A percentile compares a stretch with the other conserved stretches of the same genome.
Conservation (phyloP, 2,329 filamentous ascomycete genomes). For the Purpureocillium lavendulum region DNA sequence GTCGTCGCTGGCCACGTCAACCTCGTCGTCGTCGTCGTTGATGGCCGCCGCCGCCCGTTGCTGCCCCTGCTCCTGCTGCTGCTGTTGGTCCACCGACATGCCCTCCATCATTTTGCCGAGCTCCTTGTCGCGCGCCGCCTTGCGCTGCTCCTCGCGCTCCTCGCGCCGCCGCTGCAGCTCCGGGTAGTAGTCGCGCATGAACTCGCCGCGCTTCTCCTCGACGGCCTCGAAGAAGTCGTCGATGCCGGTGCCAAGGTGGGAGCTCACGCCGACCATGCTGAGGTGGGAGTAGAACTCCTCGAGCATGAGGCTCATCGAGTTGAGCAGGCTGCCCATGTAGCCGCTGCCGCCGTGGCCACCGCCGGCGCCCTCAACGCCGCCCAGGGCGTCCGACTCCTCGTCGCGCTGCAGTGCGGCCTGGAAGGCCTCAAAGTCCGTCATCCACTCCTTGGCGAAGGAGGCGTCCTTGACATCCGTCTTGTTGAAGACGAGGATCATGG, state of each 20-base stretch:
- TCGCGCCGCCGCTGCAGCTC: conserved; percentile 74
- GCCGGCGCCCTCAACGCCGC: conserved; percentile 59
- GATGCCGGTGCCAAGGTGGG: conserved; percentile 84
- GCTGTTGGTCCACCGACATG: conserved; percentile 48
- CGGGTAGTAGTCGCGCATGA: conserved; percentile 82
- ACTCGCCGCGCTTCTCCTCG: conserved; percentile 78
- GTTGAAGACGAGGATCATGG: conserved; percentile 99
- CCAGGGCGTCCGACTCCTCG: conserved; percentile 69
- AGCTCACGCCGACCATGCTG: conserved; percentile 85
- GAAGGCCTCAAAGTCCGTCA: conserved; percentile 97
- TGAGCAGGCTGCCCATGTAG: conserved; percentile 92
- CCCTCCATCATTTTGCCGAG: conserved; percentile 91
- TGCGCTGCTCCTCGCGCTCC: conserved; percentile 69
- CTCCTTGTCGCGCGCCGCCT: conserved; percentile 66
- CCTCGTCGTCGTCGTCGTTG: conserved; percentile 36
- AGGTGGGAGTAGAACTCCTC: conserved; percentile 97
- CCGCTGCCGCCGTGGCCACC: conserved; percentile 67
- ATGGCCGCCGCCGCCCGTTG: conserved; percentile 35
- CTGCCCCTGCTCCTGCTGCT: conserved; percentile 14
- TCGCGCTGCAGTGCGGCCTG: conserved; percentile 76
- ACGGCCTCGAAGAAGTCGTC: conserved; percentile 93
- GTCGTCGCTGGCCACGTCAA: conserved; percentile 50
- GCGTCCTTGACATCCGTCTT: conserved; percentile 95
- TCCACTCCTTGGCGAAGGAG: conserved; percentile 93
- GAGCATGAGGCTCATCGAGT: conserved; percentile 95